A percentile compares a stretch with the other conserved stretches of the same genome.
phyloP scores from a whole-genome alignment of 805 yeast species.

The Ogataea wickerhamii region DNA sequence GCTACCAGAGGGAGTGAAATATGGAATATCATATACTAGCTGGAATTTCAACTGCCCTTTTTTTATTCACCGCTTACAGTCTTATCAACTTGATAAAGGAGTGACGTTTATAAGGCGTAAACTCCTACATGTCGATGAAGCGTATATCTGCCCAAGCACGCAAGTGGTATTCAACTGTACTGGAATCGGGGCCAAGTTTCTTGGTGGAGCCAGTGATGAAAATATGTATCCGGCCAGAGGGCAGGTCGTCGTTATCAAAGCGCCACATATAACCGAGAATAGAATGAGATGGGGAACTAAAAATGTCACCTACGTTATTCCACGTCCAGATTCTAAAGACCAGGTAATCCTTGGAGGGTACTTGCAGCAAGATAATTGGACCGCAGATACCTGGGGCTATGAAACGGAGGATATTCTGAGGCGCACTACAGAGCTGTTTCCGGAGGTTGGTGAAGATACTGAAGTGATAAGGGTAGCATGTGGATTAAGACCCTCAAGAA shows the following conservation, averaged over 20 bases:
- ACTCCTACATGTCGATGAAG: conserved; percentile 55
- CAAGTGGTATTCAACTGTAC: conserved; percentile 68
- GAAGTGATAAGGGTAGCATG: conserved; percentile 64
- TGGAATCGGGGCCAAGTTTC: conserved; percentile 61
- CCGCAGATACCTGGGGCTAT: conserved; percentile 47
- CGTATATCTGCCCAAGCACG: conserved; percentile 36
- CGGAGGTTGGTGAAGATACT: conserved; percentile 42
- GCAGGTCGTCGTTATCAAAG: conserved; percentile 69
- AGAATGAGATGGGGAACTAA: conserved; percentile 57
- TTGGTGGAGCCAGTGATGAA: conserved; percentile 64
- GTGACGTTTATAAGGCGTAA: conserved; percentile 47
- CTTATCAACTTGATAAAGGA: conserved; percentile 44
- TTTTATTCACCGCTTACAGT: conserved; percentile 47
- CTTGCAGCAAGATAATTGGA: conserved; percentile 60
- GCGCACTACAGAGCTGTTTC: conserved; percentile 52
- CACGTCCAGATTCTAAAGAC: conserved; percentile 63
- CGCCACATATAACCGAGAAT: conserved; percentile 64
- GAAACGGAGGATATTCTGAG: conserved; percentile 45
- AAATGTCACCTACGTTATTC: conserved; percentile 65
- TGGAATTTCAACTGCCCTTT: conserved; percentile 74
- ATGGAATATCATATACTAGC: conserved; percentile 54
- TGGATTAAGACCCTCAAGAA: conserved; percentile 73
- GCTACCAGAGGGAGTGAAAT: conserved; percentile 50
- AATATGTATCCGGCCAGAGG: conserved; percentile 73
- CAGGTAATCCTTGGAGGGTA: conserved; percentile 76